These are phyloP conservation scores for Colletotrichum sidae DNA, from an alignment of 2,329 filamentous ascomycete genomes.

Conservation along the genomic window DNA sequence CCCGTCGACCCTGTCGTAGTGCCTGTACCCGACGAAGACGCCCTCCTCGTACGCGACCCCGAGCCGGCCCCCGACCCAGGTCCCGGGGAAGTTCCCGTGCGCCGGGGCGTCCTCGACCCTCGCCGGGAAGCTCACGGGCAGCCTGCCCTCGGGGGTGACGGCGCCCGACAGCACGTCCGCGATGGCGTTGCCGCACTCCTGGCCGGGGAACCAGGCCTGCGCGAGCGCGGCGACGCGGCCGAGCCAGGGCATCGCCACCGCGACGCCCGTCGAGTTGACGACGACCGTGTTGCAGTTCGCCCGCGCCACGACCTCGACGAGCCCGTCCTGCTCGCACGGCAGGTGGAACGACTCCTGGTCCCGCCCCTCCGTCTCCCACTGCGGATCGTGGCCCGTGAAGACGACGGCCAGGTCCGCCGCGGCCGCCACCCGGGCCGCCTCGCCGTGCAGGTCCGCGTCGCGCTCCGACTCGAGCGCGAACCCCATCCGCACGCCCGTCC, in stretches of 20 bases:
- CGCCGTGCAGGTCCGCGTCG: slow-evolving; percentile 67
- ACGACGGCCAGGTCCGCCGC: slow-evolving; percentile 69
- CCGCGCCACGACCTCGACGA: slow-evolving; percentile 67
- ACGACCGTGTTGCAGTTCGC: slow-evolving; percentile 73
- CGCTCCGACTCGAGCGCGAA: slow-evolving; percentile 47
- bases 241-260: slow-evolving; percentile 70
- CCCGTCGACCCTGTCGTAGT: slow-evolving; percentile 70
- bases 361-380: slow-evolving; percentile 65
- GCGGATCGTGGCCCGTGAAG: slow-evolving; percentile 71
- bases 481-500: slow-evolving; percentile 46
- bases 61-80: slow-evolving; percentile 54
- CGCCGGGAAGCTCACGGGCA: slow-evolving; percentile 72
- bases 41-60: slow-evolving; percentile 76
- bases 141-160: slow-evolving; percentile 73
- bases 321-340: slow-evolving; percentile 71
- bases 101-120: slow-evolving; percentile 72
- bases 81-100: slow-evolving; percentile 68
- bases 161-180: slow-evolving; percentile 75
- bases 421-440: slow-evolving; percentile 52
- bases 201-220: slow-evolving; percentile 77
- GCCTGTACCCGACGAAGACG: slow-evolving; percentile 76
- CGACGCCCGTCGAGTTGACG: slow-evolving; percentile 73
- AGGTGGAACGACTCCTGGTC: slow-evolving; percentile 64
- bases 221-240: slow-evolving; percentile 68
- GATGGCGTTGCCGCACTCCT: slow-evolving; percentile 76